Evolutionary conservation across 306 rosid species (phyloP).

Genomic region (Luffa acutangula): DNA sequence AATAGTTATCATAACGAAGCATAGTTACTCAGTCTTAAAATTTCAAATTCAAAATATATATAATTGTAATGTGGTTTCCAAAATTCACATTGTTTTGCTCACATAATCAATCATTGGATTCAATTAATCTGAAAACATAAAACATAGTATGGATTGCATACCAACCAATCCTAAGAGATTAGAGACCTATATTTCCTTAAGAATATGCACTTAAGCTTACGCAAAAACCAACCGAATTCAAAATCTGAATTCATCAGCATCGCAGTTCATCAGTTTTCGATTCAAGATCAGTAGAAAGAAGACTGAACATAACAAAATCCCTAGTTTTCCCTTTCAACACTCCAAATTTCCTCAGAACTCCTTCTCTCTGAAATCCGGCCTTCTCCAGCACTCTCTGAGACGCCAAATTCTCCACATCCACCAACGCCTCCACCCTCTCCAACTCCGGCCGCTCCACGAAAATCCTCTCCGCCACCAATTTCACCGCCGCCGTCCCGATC

Average conservation of each 20-base stretch:
- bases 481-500: constrained; percentile 46
- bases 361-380: constrained; percentile 54
- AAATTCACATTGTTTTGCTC: too few species aligned
- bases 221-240: not conserved
- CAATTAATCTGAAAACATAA: too few species aligned
- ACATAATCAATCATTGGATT: too few species aligned
- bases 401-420: constrained; percentile 48
- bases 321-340: constrained; percentile 29
- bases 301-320: constrained; percentile 36
- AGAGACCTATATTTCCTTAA: too few species aligned
- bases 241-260: not conserved
- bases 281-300: constrained; percentile 24
- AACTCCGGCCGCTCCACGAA: constrained; percentile 36
- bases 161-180: too few species aligned
- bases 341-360: constrained; percentile 45
- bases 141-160: too few species aligned
- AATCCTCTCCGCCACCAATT: constrained; percentile 26
- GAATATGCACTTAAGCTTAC: too few species aligned
- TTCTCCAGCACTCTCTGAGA: constrained; percentile 64
- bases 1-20: too few species aligned
- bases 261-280: not conserved
- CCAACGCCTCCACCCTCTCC: constrained; percentile 70
- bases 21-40: too few species aligned
- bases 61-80: too few species aligned
- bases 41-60: too few species aligned